A percentile compares a stretch with the other conserved stretches of the same genome.
Evolutionary conservation across 371 early-diverging fungal genomes (phyloP).

Genomic region (Dichotomocladium elegans): DNA sequence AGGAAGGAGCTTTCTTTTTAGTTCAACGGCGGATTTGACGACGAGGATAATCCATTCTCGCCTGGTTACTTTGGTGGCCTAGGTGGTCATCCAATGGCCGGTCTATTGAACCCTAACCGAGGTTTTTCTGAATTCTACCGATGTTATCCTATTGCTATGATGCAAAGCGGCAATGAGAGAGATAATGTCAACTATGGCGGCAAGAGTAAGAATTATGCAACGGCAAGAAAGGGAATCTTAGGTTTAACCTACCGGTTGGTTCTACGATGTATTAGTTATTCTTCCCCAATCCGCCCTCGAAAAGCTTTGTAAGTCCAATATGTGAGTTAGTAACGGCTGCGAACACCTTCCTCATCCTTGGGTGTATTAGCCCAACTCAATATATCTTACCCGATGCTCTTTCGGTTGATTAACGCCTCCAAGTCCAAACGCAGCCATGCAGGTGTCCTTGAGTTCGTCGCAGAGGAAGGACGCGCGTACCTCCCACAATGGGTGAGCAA

Average conservation of each 20-base stretch:
- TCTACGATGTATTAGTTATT: slow-evolving; percentile 56
- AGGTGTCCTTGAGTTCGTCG: slow-evolving; percentile 99
- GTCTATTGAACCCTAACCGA: slow-evolving; percentile 41
- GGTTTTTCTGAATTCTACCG: slow-evolving; percentile 66
- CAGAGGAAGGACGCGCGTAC: slow-evolving; percentile 94
- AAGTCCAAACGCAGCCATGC: slow-evolving; percentile 76
- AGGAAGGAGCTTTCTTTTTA: no score
- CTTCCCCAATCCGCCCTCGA: slow-evolving; percentile 88
- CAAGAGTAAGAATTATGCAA: slow-evolving; percentile 61
- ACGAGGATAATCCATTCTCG: slow-evolving; percentile 36
- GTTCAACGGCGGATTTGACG: slow-evolving; percentile 18
- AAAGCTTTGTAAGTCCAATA: slow-evolving; percentile 62
- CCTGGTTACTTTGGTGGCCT: slow-evolving; percentile 21
- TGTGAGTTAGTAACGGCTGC: background rate
- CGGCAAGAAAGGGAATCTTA: background rate
- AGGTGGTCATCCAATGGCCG: slow-evolving; percentile 23
- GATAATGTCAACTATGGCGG: slow-evolving; percentile 81
- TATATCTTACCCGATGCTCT: slow-evolving; percentile 92
- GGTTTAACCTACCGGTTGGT: background rate
- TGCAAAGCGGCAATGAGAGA: slow-evolving; percentile 69
- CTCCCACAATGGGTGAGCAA: slow-evolving; percentile 93
- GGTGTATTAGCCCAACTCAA: slow-evolving; percentile 66
- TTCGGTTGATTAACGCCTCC: slow-evolving; percentile 65
- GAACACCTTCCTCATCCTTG: background rate
- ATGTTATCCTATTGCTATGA: slow-evolving; percentile 80